phyloP scores from a whole-genome alignment of 2,329 filamentous ascomycete genomes.

The Neofusicoccum sp. region DNA sequence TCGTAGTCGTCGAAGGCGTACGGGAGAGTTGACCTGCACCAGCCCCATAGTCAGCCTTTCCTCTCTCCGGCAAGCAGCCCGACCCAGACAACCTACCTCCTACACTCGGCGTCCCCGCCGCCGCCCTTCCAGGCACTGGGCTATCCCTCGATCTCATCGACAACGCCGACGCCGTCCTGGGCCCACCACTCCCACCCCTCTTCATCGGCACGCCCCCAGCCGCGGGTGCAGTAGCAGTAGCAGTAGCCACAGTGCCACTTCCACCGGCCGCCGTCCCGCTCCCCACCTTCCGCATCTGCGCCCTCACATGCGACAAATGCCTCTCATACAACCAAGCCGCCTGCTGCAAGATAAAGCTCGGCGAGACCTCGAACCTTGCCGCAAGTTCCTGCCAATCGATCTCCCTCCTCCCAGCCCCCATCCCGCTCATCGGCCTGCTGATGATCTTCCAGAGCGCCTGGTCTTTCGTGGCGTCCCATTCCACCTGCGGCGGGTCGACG shows the following conservation, averaged over 20 bases:
- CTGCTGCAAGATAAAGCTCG: conserved; percentile 88
- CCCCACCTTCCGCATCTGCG: conserved; percentile 80
- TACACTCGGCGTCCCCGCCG: conserved; percentile 45
- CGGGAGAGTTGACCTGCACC: conserved; percentile 40
- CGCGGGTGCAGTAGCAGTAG: conserved; percentile 24
- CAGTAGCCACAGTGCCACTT: conserved; percentile 29
- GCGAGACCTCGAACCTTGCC: conserved; percentile 76
- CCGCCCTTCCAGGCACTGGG: conserved; percentile 44
- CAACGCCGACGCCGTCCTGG: conserved; percentile 56
- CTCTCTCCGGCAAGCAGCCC: neutral
- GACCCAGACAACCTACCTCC: conserved; percentile 19
- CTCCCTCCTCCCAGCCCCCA: neutral
- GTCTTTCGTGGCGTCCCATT: conserved; percentile 88
- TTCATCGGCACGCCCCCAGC: conserved; percentile 52
- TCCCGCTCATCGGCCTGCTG: conserved; percentile 55
- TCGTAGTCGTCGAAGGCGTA: conserved; percentile 52
- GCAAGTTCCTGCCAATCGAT: conserved; percentile 45
- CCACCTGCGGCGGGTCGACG: conserved; percentile 82
- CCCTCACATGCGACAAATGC: conserved; percentile 85
- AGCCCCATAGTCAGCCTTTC: neutral
- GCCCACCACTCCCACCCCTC: conserved; percentile 52
- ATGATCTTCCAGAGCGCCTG: conserved; percentile 88
- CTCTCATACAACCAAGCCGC: conserved; percentile 92
- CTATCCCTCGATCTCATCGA: conserved; percentile 61
- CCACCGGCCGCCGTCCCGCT: conserved; percentile 42